A percentile compares a stretch with the other conserved stretches of the same genome.
Conservation (phyloP, 495 filamentous ascomycete species). For the Daldinia grandis region DNA sequence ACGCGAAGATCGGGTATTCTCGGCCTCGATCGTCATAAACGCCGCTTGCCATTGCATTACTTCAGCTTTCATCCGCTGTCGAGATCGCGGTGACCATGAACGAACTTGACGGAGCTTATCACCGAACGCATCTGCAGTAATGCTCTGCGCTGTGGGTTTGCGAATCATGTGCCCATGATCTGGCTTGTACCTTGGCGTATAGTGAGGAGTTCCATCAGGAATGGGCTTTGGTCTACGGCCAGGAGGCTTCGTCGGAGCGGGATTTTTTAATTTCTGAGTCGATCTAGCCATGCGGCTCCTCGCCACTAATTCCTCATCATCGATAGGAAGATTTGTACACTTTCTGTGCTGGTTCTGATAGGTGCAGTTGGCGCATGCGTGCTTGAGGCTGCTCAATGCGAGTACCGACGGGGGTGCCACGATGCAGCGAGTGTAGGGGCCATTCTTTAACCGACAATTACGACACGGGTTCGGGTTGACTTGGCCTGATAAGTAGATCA, state of each 20-base stretch:
- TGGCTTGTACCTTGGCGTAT: not conserved
- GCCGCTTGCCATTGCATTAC: slow-evolving; percentile 42
- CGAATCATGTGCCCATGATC: slow-evolving; percentile 18
- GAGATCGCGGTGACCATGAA: slow-evolving; percentile 35
- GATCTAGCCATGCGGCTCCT: slow-evolving; percentile 26
- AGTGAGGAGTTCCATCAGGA: not conserved
- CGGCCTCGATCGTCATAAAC: slow-evolving; percentile 40
- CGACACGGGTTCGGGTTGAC: slow-evolving; percentile 42
- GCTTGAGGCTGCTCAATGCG: slow-evolving; percentile 24
- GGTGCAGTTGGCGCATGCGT: slow-evolving; percentile 44
- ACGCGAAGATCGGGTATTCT: not conserved
- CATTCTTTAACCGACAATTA: slow-evolving; percentile 38
- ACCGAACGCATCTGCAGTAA: slow-evolving; percentile 25
- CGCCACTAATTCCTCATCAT: slow-evolving; percentile 25
- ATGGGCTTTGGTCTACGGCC: slow-evolving; percentile 23
- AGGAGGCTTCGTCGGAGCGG: not conserved
- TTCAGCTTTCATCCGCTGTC: slow-evolving; percentile 37
- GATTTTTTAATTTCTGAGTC: slow-evolving; percentile 15
- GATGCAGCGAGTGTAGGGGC: slow-evolving; percentile 36
- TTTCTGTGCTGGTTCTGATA: slow-evolving; percentile 41
- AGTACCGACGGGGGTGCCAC: slow-evolving; percentile 35
- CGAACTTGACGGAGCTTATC: slow-evolving; percentile 40
- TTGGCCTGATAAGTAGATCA: slow-evolving; percentile 45
- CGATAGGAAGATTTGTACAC: slow-evolving; percentile 37
- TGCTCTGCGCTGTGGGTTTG: slow-evolving; percentile 17